Conservation (phyloP, 1,284 basidiomycete species). For the Apiotrichum mycotoxinovorans region DNA sequence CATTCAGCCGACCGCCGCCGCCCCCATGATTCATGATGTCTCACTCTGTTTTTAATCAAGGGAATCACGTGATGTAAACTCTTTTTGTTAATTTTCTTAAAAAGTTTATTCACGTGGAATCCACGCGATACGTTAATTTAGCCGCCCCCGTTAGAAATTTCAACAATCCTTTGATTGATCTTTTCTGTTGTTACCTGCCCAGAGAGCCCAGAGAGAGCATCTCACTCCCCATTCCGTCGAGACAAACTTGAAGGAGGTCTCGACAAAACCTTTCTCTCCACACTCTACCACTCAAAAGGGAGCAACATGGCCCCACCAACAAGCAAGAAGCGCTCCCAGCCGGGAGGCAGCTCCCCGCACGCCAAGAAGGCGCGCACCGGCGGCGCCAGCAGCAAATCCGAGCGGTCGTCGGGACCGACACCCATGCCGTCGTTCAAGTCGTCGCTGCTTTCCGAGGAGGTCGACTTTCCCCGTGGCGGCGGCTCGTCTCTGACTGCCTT, state of each 20-base stretch:
- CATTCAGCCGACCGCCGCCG: no score
- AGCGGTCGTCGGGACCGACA: slow-evolving; percentile 24
- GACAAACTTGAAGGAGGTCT: no score
- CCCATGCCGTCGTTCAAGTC: slow-evolving; percentile 46
- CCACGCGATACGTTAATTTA: no score
- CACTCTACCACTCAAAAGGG: slow-evolving; percentile 1
- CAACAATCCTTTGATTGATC: no score
- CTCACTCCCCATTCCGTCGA: no score
- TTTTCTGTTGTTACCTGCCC: neutral
- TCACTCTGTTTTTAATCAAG: neutral
- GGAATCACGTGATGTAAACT: neutral
- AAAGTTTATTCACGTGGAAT: slow-evolving; percentile 5
- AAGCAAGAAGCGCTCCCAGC: slow-evolving; percentile 19
- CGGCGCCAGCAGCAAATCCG: neutral
- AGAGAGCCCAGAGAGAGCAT: no score
- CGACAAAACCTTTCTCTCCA: neutral
- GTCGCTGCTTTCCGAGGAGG: slow-evolving; percentile 62
- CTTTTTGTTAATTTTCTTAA: no score
- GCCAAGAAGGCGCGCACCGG: slow-evolving; percentile 16
- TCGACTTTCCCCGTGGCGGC: slow-evolving; percentile 92
- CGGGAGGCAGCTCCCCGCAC: slow-evolving; percentile 11
- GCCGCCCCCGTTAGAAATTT: slow-evolving; percentile 1
- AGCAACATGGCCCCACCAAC: slow-evolving; percentile 16
- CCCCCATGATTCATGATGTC: neutral
- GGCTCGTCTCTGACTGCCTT: slow-evolving; percentile 70